phyloP scores from a whole-genome alignment of 495 filamentous ascomycete species.

The Trichocladium antarcticum region DNA sequence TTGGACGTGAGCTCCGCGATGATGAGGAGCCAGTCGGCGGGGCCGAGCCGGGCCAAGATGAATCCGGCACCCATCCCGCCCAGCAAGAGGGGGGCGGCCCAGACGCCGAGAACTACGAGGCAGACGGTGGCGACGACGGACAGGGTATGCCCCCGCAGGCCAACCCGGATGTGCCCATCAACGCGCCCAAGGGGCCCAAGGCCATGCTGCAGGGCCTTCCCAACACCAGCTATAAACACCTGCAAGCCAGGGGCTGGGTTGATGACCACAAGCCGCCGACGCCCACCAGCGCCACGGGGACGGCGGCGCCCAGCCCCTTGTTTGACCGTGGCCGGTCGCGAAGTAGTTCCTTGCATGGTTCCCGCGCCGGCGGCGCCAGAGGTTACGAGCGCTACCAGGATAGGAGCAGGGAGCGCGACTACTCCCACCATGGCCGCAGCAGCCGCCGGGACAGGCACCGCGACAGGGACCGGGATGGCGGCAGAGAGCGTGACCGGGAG shows the following conservation, averaged over 20 bases:
- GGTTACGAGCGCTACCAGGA: constrained; percentile 14
- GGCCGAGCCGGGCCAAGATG: constrained; percentile 4
- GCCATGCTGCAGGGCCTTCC: constrained; percentile 81
- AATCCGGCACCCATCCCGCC: constrained; percentile 19
- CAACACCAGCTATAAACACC: constrained; percentile 54
- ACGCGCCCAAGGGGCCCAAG: constrained; percentile 83
- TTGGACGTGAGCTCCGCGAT: constrained; percentile 38
- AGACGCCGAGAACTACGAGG: constrained; percentile 1
- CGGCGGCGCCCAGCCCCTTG: constrained; percentile 26
- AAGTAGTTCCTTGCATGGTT: constrained; percentile 33
- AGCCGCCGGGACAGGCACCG: constrained; percentile 18
- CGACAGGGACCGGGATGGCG: too few species aligned
- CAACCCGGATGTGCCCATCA: constrained; percentile 40
- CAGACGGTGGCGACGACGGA: background rate
- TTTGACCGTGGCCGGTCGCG: constrained; percentile 27
- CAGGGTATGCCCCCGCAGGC: constrained; percentile 1
- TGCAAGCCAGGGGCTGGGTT: constrained; percentile 41
- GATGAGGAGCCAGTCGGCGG: constrained; percentile 15
- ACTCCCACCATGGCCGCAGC: background rate
- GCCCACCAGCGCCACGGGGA: constrained; percentile 25
- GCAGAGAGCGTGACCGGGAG: constrained; percentile 18
- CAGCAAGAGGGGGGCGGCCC: constrained; percentile 14
- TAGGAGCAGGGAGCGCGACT: constrained; percentile 10
- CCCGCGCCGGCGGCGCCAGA: constrained; percentile 11
- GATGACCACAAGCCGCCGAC: constrained; percentile 29